Base-by-base conservation (phyloP, 2,329 filamentous ascomycete species). In the Fusarium oligoseptatum region DNA sequence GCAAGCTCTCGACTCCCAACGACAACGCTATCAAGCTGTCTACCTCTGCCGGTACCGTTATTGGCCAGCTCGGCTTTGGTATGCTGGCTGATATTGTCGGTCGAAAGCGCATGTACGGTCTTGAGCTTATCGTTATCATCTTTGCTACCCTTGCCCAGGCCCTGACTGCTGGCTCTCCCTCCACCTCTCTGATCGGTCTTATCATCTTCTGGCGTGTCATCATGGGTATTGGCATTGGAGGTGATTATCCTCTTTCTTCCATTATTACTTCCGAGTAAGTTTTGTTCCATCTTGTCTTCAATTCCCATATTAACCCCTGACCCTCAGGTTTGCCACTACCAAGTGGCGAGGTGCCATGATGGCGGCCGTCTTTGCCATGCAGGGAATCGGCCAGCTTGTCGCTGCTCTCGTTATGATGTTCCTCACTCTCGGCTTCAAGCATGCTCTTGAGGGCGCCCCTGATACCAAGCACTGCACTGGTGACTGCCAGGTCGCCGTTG, bases 271-370 rank as follows among this genome's bases (percentile, higher is more conserved):
- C 94, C 6, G 94, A 97, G 86, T 97, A 77, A 69, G 78, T 80
- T 11, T 11, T 36, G 0, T 27, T 41, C 4, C 52, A 58, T 14
- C 56, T 27, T 24, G 10, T 14, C 36, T 3, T 20, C 15, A 14
- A 6, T 15, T 39, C 22, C 10, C 58, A 71, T 29, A 74, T 50
- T 6, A 4, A 22, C 29, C 15, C 24, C 29, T 17, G 22, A n/a
- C 27, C 45, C 27, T 11, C 32, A 83, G 82, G 64, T 84, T 97
- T 79, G 93, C 94, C 12, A 95, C 93, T 5, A 96, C 94, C 63
- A 95, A 93, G 83, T 95, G 93, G 91, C 87, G 94, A 82, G 94
- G 94, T 76, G 93, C 93, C 74, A 97, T 97, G 92, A 95, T 97
- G 92, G 93, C 91, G 37, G 88, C 93, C 17, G 94, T 97, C 64